Evolutionary conservation across 1,139 yeast genomes (phyloP), one percentile per base, ranked within the genome.

Genomic region (Saccharomycopsis hybrid): DNA sequence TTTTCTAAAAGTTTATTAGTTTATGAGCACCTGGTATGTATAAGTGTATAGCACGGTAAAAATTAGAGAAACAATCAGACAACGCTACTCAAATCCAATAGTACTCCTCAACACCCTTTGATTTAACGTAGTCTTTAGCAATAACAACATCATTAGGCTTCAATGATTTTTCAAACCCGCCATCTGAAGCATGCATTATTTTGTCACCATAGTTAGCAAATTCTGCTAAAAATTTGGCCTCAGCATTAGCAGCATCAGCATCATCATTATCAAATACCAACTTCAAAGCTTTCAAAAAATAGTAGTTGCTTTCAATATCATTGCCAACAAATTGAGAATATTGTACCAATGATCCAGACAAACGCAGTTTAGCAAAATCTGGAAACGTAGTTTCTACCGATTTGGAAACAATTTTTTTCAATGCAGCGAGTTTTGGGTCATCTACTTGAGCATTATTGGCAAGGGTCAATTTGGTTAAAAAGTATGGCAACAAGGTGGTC

Each of bases 381-480:
- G 31, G 25, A 43, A 41, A 51, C 4, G 36, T 38, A 3, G 33
- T 31, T 5, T 31, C 31, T 11, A 51, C 35, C 2, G 50, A 31
- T 45, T 53, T 53, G 9, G 30, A n/a, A 31, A 50, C 39, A 28
- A 53, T 38, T 3, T 25, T 29, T 28, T 46, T 48, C 25, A 50
- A 44, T 13, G 32, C 45, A 2, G 30, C 47, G 4, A 51, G 35
- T 35, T 51, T 53, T n/a, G n/a, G n/a, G n/a, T n/a, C n/a, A n/a
- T n/a, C n/a, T n/a, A n/a, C n/a, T n/a, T n/a, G n/a, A 2, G 32
- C 33, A 30, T 48, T 50, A n/a, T 43, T 44, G 8, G 33, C 40
- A 9, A 33, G n/a, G 7, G 42, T 32, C 38, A 53, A 44, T 24
- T 38, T 33, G 25, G 43, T 33, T 32, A 51, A 44, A 9, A 31